Conservation (phyloP, 441 rosid species). For the Euphorbia schlechtendalii region DNA sequence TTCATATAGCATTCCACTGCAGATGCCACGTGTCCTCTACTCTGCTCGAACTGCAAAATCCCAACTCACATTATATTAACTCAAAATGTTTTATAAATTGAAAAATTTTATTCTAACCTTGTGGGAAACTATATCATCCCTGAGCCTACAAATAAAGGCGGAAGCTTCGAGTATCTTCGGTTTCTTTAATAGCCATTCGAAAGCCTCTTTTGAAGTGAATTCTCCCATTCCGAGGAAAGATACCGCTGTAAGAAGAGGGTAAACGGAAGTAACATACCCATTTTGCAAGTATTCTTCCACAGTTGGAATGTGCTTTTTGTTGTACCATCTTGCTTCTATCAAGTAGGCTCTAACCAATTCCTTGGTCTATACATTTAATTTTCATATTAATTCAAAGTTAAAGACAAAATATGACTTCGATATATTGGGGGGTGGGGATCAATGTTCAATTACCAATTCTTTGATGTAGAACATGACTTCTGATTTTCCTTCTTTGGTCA, state of each 20-base stretch:
- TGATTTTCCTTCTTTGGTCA: background rate
- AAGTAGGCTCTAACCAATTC: background rate
- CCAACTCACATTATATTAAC: no score
- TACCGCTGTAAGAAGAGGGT: slow-evolving; percentile 13
- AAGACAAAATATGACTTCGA: no score
- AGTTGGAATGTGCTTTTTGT: background rate
- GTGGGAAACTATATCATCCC: slow-evolving; percentile 31
- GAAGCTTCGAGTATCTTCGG: slow-evolving; percentile 31
- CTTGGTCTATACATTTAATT: background rate
- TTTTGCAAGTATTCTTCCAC: slow-evolving; percentile 27
- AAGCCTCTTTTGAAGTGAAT: slow-evolving; percentile 16
- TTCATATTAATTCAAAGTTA: background rate
- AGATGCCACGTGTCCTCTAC: background rate
- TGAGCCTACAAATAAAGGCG: slow-evolving; percentile 19
- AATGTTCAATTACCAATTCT: background rate
- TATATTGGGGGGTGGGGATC: no score
- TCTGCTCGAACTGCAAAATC: background rate
- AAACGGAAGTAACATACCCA: slow-evolving; percentile 10
- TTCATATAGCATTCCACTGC: background rate
- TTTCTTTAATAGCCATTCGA: slow-evolving; percentile 27
- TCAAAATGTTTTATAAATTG: no score
- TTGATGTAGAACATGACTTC: background rate
- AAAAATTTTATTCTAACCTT: slow-evolving; percentile 14
- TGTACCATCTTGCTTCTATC: slow-evolving; percentile 4
- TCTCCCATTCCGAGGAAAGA: slow-evolving; percentile 30